Evolutionary conservation across 305 asterid genomes (phyloP), one percentile per base, ranked within the genome.

Genomic region (Fraxinus latifolia): DNA sequence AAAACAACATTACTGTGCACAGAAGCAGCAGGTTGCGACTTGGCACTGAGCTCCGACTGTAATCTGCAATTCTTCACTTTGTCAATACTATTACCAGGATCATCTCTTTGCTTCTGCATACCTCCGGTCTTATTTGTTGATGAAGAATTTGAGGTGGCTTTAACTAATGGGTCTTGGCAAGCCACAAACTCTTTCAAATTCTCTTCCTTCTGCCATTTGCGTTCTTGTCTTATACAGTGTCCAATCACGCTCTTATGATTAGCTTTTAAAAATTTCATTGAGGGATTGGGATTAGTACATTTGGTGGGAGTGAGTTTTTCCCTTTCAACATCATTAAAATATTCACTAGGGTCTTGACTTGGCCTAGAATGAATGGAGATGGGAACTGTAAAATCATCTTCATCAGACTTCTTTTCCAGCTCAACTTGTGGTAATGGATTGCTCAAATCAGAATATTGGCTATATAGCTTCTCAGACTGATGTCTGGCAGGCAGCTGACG

Each of bases 321-420:
- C 55, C 12, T 70, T 67, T 77, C 82, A 1, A 34, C 33, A 32
- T n/a, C 77, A 39, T 74, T 83, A 85, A 79, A 29, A 42, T n/a
- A 36, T 25, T 80, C 87, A 31, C 86, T 80, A 31, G 65, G 74
- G 17, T 76, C 85, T 62, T 76, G 74, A 77, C 84, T 19, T 4
- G 84, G 76, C 21, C 12, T 53, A 12, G 91, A 77, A 76, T 85
- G 85, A 65, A 82, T n/a, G 78, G 87, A 90, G 31, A 88, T 25
- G 21, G 95, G 95, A 85, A 91, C 93, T 7, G 71, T 79, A 67
- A 72, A 91, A 73, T 91, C 95, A 78, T 87, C 93, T 74, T 90
- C 90, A 21, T 86, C 90, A 44, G 67, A 55, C 62, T 88, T 85
- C 85, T 87, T 88, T 71, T 82, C 80, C 76, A 71, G 88, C 79